Conservation (phyloP, 208 protist genomes). For the Trypanosoma congolense region DNA sequence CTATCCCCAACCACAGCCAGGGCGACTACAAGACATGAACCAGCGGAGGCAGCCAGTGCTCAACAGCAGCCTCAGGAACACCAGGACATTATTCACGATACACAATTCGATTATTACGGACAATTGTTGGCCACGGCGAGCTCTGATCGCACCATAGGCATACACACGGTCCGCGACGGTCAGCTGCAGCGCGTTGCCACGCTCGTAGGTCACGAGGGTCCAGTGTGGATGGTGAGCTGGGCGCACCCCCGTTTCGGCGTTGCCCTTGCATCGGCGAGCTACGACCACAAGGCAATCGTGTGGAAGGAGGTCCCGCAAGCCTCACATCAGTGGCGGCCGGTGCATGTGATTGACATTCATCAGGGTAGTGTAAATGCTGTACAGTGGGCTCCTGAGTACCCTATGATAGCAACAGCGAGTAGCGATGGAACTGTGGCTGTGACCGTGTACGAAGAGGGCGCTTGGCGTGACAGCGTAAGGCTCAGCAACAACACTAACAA, state of each 20-base stretch:
- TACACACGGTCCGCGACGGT: slow-evolving; percentile 85
- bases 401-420: slow-evolving; percentile 64
- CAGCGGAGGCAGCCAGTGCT: slow-evolving; percentile 9
- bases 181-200: slow-evolving; percentile 52
- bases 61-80: slow-evolving; percentile 41
- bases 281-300: slow-evolving; percentile 96
- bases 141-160: slow-evolving; percentile 94
- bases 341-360: slow-evolving; percentile 74
- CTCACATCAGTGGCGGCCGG: slow-evolving; percentile 41
- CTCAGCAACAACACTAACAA: slow-evolving; percentile 77
- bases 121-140: slow-evolving; percentile 97
- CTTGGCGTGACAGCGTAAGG: slow-evolving; percentile 66
- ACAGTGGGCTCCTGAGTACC: slow-evolving; percentile 74
- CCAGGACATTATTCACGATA: slow-evolving; percentile 95
- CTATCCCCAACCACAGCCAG: slow-evolving; percentile 5
- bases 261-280: slow-evolving; percentile 95
- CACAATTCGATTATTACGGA: slow-evolving; percentile 98
- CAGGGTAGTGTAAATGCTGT: slow-evolving; percentile 76
- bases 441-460: slow-evolving; percentile 48
- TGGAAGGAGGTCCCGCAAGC: slow-evolving; percentile 82
- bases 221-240: slow-evolving; percentile 98
- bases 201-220: slow-evolving; percentile 92
- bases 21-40: not conserved
- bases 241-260: slow-evolving; percentile 97
- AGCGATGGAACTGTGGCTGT: slow-evolving; percentile 75